phyloP scores from a whole-genome alignment of 768 basidiomycete genomes.

The Rossbeevera mucosa region DNA sequence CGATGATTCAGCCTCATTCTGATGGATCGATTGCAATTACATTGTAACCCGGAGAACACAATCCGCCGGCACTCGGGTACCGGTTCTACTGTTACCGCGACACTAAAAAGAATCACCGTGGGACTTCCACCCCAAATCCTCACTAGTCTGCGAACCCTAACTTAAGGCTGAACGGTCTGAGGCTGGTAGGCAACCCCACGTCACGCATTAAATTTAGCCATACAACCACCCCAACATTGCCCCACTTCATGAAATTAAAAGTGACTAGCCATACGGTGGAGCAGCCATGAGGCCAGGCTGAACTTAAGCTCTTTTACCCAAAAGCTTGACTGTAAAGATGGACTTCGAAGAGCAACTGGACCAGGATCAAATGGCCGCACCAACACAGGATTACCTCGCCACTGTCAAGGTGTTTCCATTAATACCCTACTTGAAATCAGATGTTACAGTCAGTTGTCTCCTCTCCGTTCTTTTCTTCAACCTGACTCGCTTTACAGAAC shows the following conservation, averaged over 20 bases:
- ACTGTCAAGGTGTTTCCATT: slow-evolving; percentile 77
- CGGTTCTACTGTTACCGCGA: slow-evolving; percentile 4
- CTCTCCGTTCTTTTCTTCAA: slow-evolving; percentile 10
- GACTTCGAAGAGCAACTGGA: slow-evolving; percentile 30
- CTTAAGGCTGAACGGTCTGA: neutral
- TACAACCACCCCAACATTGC: too few species aligned
- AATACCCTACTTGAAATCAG: slow-evolving; percentile 65
- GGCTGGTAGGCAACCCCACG: too few species aligned
- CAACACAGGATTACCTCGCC: slow-evolving; percentile 53
- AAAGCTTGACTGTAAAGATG: slow-evolving; percentile 22
- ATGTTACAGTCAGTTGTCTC: slow-evolving; percentile 53
- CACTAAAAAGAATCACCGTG: neutral
- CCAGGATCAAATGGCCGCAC: slow-evolving; percentile 41
- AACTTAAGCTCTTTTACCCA: neutral
- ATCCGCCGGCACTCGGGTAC: too few species aligned
- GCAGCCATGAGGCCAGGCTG: neutral
- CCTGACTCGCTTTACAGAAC: slow-evolving; percentile 15
- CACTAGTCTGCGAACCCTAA: neutral
- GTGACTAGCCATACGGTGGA: neutral
- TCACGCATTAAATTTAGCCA: too few species aligned
- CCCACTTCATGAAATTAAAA: too few species aligned
- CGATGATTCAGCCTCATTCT: neutral
- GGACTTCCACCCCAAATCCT: too few species aligned
- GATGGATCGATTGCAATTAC: neutral
- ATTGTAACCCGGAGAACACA: too few species aligned